Evolutionary conservation across 208 protist species (phyloP), one percentile per base, ranked within the genome.

Genomic region (Trypanosoma congolense): DNA sequence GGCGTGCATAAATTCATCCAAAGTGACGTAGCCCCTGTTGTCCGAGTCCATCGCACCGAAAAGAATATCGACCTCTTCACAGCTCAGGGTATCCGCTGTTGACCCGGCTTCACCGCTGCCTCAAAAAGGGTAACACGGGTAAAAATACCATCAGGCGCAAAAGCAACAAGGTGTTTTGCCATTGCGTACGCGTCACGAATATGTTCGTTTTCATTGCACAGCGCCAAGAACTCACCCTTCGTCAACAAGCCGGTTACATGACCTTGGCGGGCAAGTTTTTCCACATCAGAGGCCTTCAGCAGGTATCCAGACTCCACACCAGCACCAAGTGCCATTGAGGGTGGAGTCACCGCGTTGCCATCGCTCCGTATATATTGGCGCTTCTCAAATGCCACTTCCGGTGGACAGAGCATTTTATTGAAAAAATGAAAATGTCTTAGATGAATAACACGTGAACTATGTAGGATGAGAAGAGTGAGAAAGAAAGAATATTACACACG

Each of bases 251-350:
- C 81, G 30, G 76, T 72, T 49, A 81, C 82, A 14, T 61, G 66
- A 16, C 73, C 66, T n/a, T 31, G 61, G 19, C 3, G 29, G 8
- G 76, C 65, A 14, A 76, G 82, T 31, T 93, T 82, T 28, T 86
- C 73, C 26, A 93, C 48, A 22, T 47, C 68, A 8, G 86, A 77
- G 19, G 73, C 63, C 3, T 76, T 54, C 16, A 90, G 64, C 53
- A 48, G 67, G 72, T 90, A 87, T 41, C 86, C 86, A 51, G 86
- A 81, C 46, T 93, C 82, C 33, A 88, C 41, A n/a, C 79, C 86
- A 30, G 86, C 77, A n/a, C 85, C 75, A 22, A 77, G 65, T 47
- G 88, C 80, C 60, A 78, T 50, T 30, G 66, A 66, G 24, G 72
- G 68, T 30, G 86, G 71, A 33, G 90, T 60, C 16, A 88, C 75